Evolutionary conservation across 768 basidiomycete genomes (phyloP).

Genomic region (Suillus placidus): DNA sequence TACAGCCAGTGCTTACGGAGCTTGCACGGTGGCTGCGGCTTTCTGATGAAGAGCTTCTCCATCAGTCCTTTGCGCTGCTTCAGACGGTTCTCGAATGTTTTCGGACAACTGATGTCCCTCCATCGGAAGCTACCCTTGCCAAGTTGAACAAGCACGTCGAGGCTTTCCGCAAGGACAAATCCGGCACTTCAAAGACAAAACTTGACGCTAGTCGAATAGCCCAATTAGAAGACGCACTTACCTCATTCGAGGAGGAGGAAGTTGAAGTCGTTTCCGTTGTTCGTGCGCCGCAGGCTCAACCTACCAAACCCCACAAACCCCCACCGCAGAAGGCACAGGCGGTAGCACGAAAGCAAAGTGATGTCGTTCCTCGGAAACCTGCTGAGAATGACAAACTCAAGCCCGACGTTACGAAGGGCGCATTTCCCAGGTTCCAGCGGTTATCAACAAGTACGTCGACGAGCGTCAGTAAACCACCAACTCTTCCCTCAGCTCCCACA

Average conservation of each 20-base stretch:
- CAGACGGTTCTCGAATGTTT: constrained; percentile 80
- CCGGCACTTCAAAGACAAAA: constrained; percentile 51
- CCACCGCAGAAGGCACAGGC: constrained; percentile 26
- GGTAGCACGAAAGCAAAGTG: constrained; percentile 5
- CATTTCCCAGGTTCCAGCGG: constrained; percentile 49
- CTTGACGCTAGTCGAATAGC: constrained; percentile 57
- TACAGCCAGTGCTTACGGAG: constrained; percentile 80
- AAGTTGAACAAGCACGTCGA: constrained; percentile 71
- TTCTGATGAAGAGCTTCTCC: constrained; percentile 88
- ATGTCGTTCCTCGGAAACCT: constrained; percentile 13
- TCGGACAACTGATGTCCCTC: constrained; percentile 58
- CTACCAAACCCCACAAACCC: constrained; percentile 18
- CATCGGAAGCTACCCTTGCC: constrained; percentile 55
- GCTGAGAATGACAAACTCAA: constrained; percentile 32
- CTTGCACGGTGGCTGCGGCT: constrained; percentile 87
- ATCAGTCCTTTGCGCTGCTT: constrained; percentile 85
- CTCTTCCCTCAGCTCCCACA: constrained; percentile 12
- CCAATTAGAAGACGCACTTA: constrained; percentile 67
- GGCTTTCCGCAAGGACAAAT: constrained; percentile 54
- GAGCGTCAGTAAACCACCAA: constrained; percentile 38
- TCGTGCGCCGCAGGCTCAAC: constrained; percentile 13
- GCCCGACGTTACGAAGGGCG: constrained; percentile 36
- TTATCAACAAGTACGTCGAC: constrained; percentile 25
- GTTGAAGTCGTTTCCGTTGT: constrained; percentile 53
- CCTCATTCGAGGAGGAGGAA: constrained; percentile 65